Conservation (phyloP, 768 basidiomycete species). For the Auriscalpium microsporum region DNA sequence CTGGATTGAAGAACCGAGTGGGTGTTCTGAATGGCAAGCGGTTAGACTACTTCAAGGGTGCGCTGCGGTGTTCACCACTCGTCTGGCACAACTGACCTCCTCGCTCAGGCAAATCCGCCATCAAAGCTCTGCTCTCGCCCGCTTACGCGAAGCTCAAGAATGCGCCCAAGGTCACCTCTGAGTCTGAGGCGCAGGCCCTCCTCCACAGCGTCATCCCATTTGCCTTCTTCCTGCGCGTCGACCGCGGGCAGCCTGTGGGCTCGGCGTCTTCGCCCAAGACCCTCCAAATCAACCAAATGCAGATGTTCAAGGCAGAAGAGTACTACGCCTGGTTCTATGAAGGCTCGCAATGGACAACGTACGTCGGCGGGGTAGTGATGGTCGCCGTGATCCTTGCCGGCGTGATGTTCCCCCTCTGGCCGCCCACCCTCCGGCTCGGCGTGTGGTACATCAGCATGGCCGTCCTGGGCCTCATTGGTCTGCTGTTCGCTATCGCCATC, state of each 20-base stretch:
- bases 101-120: constrained; percentile 74
- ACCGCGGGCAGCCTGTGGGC: constrained; percentile 59
- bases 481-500: constrained; percentile 88
- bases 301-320: constrained; percentile 65
- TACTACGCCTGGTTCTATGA: constrained; percentile 98
- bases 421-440: constrained; percentile 81
- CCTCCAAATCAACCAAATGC: constrained; percentile 74
- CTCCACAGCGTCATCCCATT: constrained; percentile 67
- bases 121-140: constrained; percentile 87
- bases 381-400: constrained; percentile 90
- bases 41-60: constrained; percentile 97
- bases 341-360: constrained; percentile 87
- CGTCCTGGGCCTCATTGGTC: constrained; percentile 78
- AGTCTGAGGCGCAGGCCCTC: constrained; percentile 63
- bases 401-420: constrained; percentile 99
- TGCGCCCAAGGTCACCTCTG: constrained; percentile 62
- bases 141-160: constrained; percentile 86
- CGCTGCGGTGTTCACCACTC: constrained; percentile 11
- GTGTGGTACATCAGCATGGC: constrained; percentile 93
- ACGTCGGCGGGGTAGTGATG: constrained; percentile 85
- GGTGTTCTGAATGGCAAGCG: constrained; percentile 93
- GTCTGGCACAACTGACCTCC: neutral
- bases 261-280: constrained; percentile 70
- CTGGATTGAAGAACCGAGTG: constrained; percentile 81
- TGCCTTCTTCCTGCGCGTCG: constrained; percentile 90